Conservation (phyloP, 257 asterid species). For the Dorcoceras hygrometricum region DNA sequence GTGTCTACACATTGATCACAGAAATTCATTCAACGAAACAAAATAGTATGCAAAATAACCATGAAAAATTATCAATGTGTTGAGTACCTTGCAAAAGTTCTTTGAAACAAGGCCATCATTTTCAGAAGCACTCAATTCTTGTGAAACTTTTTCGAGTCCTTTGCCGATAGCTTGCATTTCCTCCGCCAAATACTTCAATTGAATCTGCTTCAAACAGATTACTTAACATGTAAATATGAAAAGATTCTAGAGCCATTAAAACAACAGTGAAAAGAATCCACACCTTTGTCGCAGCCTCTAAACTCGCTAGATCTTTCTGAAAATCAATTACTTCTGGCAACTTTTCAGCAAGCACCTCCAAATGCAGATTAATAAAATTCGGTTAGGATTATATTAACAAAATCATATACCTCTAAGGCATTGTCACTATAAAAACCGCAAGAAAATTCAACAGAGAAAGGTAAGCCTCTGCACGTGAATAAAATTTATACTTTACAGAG, state of each 20-base stretch:
- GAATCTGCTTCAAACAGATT: slow-evolving; percentile 50
- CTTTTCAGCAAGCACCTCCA: slow-evolving; percentile 69
- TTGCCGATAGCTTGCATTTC: slow-evolving; percentile 85
- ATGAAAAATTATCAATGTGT: neutral
- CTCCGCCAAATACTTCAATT: slow-evolving; percentile 75
- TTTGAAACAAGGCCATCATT: slow-evolving; percentile 70
- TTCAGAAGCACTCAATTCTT: slow-evolving; percentile 67
- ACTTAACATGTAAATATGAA: slow-evolving; percentile 21
- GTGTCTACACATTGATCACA: slow-evolving; percentile 36
- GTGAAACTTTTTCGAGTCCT: slow-evolving; percentile 67
- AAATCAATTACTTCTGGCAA: slow-evolving; percentile 75
- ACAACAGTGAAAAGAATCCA: neutral
- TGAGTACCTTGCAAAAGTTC: slow-evolving; percentile 57
- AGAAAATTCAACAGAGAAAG: neutral
- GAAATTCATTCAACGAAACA: neutral
- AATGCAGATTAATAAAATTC: neutral
- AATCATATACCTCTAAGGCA: neutral
- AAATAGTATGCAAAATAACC: neutral
- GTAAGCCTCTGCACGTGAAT: slow-evolving; percentile 13
- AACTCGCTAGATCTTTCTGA: slow-evolving; percentile 52
- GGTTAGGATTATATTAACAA: slow-evolving; percentile 11
- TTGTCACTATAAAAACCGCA: neutral
- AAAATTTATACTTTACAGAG: slow-evolving; percentile 64
- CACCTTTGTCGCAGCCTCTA: slow-evolving; percentile 87
- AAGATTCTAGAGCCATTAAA: neutral